A percentile compares a stretch with the other conserved stretches of the same genome.
Conservation (phyloP, 176 grass and related monocot genomes). For the Hordeum vulgare region MorexV3_pseudomolecules_assembly NC_058518.1:494857333-494857832, state of each 20-base stretch:
- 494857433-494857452: no score
- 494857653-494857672: background rate
- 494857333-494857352: background rate
- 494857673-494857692: background rate
- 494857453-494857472: no score
- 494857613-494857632: background rate
- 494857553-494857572: no score
- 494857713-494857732: background rate
- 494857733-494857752: background rate
- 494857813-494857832: background rate
- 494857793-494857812: constrained; percentile 10
- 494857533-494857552: no score
- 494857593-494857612: background rate
- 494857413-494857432: no score
- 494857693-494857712: background rate
- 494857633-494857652: background rate
- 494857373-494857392: no score
- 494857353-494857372: no score
- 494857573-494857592: no score
- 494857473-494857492: no score
- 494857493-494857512: no score
- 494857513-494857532: no score
- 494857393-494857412: no score
- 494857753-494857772: background rate
- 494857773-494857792: background rate